Evolutionary conservation across 352 stramenopile species (phyloP), one percentile per base, ranked within the genome.

Genomic region (Pythium pyrilobum): DNA sequence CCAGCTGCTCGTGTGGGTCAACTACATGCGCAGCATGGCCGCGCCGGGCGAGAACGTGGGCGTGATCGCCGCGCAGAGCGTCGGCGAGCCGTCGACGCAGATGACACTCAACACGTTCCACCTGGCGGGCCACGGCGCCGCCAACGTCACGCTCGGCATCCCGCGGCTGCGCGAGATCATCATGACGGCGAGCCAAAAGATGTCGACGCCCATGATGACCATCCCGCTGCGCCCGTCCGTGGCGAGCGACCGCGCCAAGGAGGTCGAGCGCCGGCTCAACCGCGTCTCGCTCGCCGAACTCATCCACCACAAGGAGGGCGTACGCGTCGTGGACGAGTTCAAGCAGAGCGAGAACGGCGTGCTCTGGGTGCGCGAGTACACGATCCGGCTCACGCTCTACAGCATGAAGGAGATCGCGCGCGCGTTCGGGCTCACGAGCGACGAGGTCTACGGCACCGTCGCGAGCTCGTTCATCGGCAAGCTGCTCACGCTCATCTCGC

Each of bases 71-170:
- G 98, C 96, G 27, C 97, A 99, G 79, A 98, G 88, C 61, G 95
- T 99, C 65, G 97, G 98, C 36, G 98, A 99, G 69, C 98, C 98
- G n/a, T 99, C 96, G 28, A 99, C 98, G 7, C 98, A 99, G 74
- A 99, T 99, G 98, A 99, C 98, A 49, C 84, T 99, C 10, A 99
- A 99, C 80, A 99, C 98, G 29, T 99, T 99, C 79, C 98, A 99
- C 68, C 85, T 99, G 70, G 98, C 98, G 43, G 98, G 98, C 39
- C 92, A 98, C 66, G 97, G 97, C 67, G 97, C 96, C 32, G 97
- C 96, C 36, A 99, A 99, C 76, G 97, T 99, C 37, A 99, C 97
- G 27, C 80, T 99, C 36, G 96, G 98, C 67, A 99, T 99, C 66
- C 98, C 98, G 45, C 96, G 98, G 70, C 72, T 99, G 66, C 85